Percentiles rank a stretch among this genome's conserved stretches.
Conservation (phyloP, 768 basidiomycete species). For the Nidularia pulvinata region DNA sequence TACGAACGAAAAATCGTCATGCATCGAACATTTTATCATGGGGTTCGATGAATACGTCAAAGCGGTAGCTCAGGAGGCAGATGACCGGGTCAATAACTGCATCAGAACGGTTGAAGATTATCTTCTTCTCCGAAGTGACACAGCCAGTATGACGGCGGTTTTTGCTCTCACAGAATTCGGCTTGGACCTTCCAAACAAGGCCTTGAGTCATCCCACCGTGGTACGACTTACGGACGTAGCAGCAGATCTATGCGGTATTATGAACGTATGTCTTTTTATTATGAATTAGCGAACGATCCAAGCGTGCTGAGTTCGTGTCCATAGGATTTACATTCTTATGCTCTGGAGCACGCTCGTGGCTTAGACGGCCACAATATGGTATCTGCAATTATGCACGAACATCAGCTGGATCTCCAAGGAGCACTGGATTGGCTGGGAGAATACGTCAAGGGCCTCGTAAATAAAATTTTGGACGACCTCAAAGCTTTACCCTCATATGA, state of each 20-base stretch:
- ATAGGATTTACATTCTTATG: conserved; percentile 39
- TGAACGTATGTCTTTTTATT: conserved; percentile 17
- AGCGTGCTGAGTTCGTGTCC: neutral
- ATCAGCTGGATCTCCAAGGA: conserved; percentile 23
- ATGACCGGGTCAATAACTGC: conserved; percentile 31
- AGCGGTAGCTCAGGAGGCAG: conserved; percentile 40
- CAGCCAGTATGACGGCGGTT: conserved; percentile 49
- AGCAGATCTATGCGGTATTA: conserved; percentile 45
- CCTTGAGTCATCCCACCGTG: conserved; percentile 50
- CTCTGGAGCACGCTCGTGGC: conserved; percentile 35
- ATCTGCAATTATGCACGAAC: conserved; percentile 35
- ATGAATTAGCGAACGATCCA: neutral
- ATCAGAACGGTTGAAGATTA: conserved; percentile 53
- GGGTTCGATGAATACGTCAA: conserved; percentile 38
- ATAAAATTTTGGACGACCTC: conserved; percentile 25
- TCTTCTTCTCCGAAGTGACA: conserved; percentile 50
- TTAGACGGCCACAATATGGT: conserved; percentile 39
- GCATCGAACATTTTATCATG: conserved; percentile 23
- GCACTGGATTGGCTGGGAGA: conserved; percentile 34
- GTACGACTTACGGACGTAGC: conserved; percentile 41
- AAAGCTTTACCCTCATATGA: conserved; percentile 30
- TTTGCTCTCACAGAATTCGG: conserved; percentile 56
- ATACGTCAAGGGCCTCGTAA: conserved; percentile 24
- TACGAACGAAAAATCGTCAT: conserved; percentile 10
- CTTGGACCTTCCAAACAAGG: conserved; percentile 53